Base-by-base conservation (phyloP, 768 basidiomycete genomes). In the Rickenella mellea region DNA sequence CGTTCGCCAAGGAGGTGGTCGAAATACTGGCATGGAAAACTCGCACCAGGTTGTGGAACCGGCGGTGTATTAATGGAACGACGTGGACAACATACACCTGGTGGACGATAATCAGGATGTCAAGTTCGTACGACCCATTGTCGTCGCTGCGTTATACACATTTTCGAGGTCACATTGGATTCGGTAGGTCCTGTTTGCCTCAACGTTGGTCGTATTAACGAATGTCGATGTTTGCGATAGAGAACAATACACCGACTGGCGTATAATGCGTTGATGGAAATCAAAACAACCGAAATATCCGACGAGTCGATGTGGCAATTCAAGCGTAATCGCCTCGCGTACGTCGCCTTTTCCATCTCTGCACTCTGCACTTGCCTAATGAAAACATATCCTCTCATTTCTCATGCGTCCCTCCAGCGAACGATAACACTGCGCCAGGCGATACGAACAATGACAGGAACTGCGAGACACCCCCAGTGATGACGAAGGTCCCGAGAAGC, bases 211-310 rank as follows among this genome's bases (percentile, higher is more conserved):
- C 35, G 35, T 44, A 33, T 47, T n/a, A n/a, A n/a, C n/a, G n/a
- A n/a, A n/a, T n/a, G n/a, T n/a, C n/a, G n/a, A n/a, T n/a, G n/a
- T n/a, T 8, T 3, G n/a, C 6, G 22, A 6, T 26, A 0, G 51
- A 98, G 93, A 49, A 98, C 96, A 36, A 99, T 98, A 53, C 96
- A 99, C 52, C 90, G 90, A 48, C 93, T 98, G 89, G 93, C 98
- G 22, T 98, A 96, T 66, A 97, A 98, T 58, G 96, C 96, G 44
- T 94, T 97, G 67, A 98, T 98, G 93, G 96, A 99, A 62, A 90
- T 98, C 59, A 98, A 97, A 57, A n/a, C n/a, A n/a, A 87, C 92
- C 0, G 89, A 94, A 56, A 66, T 97, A 19, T 99, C 98, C 51
- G 93, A 97, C 53, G 87, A 87, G 50, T 79, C 84, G 40, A 80